These are phyloP conservation scores for Yamadazyma sp. DNA, from an alignment of 1,139 yeast species.

Conservation along the genomic window DNA sequence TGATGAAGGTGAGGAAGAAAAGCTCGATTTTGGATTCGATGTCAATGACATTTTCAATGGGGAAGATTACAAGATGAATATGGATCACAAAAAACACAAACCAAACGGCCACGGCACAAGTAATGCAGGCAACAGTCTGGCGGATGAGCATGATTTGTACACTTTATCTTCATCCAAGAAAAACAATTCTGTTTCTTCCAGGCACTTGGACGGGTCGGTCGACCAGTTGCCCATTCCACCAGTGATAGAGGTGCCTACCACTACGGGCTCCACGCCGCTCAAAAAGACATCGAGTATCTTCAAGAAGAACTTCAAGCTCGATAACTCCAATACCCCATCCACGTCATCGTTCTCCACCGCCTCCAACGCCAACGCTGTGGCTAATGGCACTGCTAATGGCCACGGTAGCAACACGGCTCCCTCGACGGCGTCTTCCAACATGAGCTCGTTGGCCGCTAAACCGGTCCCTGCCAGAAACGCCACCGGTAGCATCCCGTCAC, in stretches of 20 bases:
- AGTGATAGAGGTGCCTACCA: background rate
- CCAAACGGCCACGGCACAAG: background rate
- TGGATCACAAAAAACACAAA: background rate
- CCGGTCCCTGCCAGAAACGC: background rate
- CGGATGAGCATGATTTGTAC: constrained; percentile 7
- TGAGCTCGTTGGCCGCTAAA: background rate
- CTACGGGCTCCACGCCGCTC: too few species aligned
- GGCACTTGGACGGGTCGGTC: constrained; percentile 4
- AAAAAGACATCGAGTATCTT: constrained; percentile 20
- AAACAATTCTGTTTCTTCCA: constrained; percentile 9
- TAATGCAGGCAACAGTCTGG: background rate
- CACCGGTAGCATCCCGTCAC: constrained; percentile 3
- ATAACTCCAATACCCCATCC: constrained; percentile 15
- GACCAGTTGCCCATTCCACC: constrained; percentile 1
- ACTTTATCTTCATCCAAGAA: constrained; percentile 12
- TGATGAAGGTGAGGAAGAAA: constrained; percentile 23
- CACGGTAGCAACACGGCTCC: constrained; percentile 2
- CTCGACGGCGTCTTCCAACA: background rate
- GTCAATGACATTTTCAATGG: constrained; percentile 26
- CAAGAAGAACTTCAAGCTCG: constrained; percentile 33
- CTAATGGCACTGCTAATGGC: background rate
- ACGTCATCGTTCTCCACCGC: constrained; percentile 2
- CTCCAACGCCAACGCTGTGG: background rate
- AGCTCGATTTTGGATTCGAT: constrained; percentile 37
- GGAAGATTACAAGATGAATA: constrained; percentile 10